Evolutionary conservation across 176 grass and related monocot genomes (phyloP).

Genomic region (Aegilops tauschii): DNA sequence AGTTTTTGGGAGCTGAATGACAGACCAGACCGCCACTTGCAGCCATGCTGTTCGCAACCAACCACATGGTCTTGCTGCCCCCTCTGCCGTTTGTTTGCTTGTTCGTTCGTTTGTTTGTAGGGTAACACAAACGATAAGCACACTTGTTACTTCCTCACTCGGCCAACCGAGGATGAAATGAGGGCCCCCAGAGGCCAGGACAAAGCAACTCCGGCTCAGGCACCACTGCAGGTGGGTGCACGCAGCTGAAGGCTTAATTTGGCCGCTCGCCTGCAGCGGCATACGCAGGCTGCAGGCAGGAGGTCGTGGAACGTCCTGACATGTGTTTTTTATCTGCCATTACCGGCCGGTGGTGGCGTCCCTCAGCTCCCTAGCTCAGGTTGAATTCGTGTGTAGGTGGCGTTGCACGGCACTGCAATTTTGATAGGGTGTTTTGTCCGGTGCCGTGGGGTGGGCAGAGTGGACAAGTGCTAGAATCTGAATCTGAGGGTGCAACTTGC

Average conservation of each 20-base stretch:
- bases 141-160: neutral
- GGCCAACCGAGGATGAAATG: neutral
- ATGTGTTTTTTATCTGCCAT: constrained; percentile 22
- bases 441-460: neutral
- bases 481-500: constrained; percentile 60
- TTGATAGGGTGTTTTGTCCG: constrained; percentile 3
- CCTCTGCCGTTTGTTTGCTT: neutral
- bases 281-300: neutral
- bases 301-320: constrained; percentile 30
- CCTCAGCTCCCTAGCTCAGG: neutral
- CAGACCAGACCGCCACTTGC: constrained; percentile 28
- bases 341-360: neutral
- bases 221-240: constrained; percentile 25
- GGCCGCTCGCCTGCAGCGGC: constrained; percentile 15
- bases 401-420: neutral
- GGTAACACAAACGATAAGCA: neutral
- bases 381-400: neutral
- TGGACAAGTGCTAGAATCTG: constrained; percentile 39
- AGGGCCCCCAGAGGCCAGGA: neutral
- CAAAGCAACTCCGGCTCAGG: constrained; percentile 1
- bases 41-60: constrained; percentile 1
- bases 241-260: neutral
- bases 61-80: constrained; percentile 11
- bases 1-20: constrained; percentile 16
- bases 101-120: constrained; percentile 1